phyloP scores from a whole-genome alignment of 1,139 yeast genomes.

The Taphrina wiesneri region DNA sequence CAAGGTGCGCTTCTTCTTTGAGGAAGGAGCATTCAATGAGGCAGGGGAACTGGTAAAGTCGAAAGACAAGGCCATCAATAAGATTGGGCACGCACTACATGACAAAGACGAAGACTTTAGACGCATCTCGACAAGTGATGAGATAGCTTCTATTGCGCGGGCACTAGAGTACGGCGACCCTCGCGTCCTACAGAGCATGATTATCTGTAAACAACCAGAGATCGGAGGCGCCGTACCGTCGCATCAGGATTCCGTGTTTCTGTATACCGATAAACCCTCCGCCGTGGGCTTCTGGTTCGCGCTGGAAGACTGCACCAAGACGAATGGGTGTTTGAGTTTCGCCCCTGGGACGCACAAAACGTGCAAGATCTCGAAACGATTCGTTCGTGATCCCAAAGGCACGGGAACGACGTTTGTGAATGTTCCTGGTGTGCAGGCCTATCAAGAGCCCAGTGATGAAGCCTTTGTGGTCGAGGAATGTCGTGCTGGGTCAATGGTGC shows the following conservation, averaged over 20 bases:
- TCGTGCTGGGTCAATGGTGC: constrained; percentile 55
- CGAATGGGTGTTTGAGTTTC: constrained; percentile 70
- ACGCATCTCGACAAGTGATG: constrained; percentile 55
- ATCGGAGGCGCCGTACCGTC: constrained; percentile 76
- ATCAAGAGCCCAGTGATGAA: constrained; percentile 41
- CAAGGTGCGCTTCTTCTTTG: constrained; percentile 69
- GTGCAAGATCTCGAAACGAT: constrained; percentile 61
- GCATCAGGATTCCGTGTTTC: constrained; percentile 74
- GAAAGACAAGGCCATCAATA: constrained; percentile 63
- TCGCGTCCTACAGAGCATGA: constrained; percentile 74
- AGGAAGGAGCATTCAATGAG: constrained; percentile 65
- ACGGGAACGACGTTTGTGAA: constrained; percentile 55
- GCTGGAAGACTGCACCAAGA: constrained; percentile 66
- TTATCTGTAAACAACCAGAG: constrained; percentile 74
- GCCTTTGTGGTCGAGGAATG: constrained; percentile 61
- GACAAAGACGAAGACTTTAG: constrained; percentile 55
- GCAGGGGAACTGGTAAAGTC: constrained; percentile 57
- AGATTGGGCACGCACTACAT: constrained; percentile 79
- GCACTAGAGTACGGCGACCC: constrained; percentile 63
- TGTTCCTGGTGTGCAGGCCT: constrained; percentile 35
- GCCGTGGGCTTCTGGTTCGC: constrained; percentile 86
- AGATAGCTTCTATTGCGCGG: constrained; percentile 56
- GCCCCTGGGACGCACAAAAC: constrained; percentile 73
- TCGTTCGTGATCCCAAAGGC: constrained; percentile 53
- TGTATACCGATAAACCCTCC: constrained; percentile 68